phyloP scores from a whole-genome alignment of 2,329 filamentous ascomycete genomes.

The Endocalyx cinctus region DNA sequence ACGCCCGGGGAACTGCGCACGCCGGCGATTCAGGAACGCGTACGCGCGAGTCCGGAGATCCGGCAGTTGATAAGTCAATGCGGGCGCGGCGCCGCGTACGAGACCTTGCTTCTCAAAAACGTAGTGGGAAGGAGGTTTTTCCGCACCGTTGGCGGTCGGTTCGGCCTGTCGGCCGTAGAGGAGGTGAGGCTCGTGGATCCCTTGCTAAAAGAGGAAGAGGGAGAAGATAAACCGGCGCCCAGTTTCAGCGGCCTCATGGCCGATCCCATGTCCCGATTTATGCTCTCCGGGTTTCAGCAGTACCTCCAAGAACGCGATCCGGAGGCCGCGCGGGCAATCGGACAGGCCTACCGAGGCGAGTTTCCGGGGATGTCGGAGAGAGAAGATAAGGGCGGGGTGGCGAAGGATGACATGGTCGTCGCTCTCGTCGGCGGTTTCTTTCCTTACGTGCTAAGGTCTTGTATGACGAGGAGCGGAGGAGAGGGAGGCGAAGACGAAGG shows the following conservation, averaged over 20 bases:
- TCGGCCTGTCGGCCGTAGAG: slow-evolving; percentile 19
- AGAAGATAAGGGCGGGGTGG: too few species aligned
- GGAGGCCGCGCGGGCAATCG: neutral
- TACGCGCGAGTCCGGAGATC: slow-evolving; percentile 8
- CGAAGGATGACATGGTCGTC: too few species aligned
- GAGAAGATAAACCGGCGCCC: neutral
- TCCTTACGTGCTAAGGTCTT: slow-evolving; percentile 16
- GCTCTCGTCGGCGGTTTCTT: slow-evolving; percentile 18
- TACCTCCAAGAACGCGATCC: slow-evolving; percentile 10
- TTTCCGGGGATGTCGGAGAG: slow-evolving; percentile 2
- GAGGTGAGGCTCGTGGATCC: slow-evolving; percentile 12
- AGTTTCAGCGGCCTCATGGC: slow-evolving; percentile 1
- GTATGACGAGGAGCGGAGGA: neutral
- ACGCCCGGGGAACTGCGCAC: slow-evolving; percentile 6
- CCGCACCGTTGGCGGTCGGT: slow-evolving; percentile 15
- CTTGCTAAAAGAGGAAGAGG: slow-evolving; percentile 2
- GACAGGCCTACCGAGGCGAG: slow-evolving; percentile 11
- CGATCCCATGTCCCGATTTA: slow-evolving; percentile 10
- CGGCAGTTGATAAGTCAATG: slow-evolving; percentile 7
- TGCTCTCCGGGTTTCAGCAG: slow-evolving; percentile 14
- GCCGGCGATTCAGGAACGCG: slow-evolving; percentile 10
- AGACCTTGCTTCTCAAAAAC: slow-evolving; percentile 3
- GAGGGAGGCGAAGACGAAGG: neutral
- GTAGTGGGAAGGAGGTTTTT: slow-evolving; percentile 16
- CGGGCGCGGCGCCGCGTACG: slow-evolving; percentile 8